phyloP scores from a whole-genome alignment of 305 asterid genomes.

The Fraxinus nigra region DNA sequence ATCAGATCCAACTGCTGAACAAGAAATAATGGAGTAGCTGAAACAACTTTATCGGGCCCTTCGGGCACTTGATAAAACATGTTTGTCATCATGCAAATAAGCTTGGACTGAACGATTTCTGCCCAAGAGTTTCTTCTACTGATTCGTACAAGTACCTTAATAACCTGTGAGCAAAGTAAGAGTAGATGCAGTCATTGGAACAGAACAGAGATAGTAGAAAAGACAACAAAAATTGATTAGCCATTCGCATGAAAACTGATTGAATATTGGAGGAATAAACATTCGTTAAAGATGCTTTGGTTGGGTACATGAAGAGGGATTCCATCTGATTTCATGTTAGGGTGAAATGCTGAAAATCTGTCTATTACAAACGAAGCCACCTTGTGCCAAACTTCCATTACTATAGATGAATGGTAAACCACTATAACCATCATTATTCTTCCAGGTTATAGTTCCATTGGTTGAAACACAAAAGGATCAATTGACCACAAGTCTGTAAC shows the following conservation, averaged over 20 bases:
- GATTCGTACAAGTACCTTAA: conserved; percentile 70
- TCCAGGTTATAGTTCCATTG: not conserved
- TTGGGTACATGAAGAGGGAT: not conserved
- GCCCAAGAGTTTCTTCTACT: conserved; percentile 96
- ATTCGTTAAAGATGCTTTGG: not conserved
- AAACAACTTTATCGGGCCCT: conserved; percentile 54
- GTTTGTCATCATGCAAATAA: conserved; percentile 87
- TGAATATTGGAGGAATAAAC: not conserved
- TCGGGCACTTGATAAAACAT: conserved; percentile 87
- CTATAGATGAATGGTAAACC: not conserved
- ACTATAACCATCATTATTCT: not conserved
- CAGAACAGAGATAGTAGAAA: conserved; percentile 10
- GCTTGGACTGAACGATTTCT: conserved; percentile 90
- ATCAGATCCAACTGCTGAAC: conserved; percentile 86
- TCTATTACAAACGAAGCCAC: not conserved
- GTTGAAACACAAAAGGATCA: not conserved
- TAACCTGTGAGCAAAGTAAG: conserved; percentile 55
- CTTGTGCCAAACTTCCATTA: not conserved
- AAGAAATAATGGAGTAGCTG: conserved; percentile 68
- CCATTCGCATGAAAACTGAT: not conserved
- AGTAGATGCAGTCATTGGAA: conserved; percentile 4
- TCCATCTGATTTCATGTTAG: not conserved
- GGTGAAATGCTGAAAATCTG: not conserved
- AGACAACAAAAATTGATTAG: not conserved
- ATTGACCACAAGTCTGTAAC: not conserved